These are phyloP conservation scores for Micractinium conductrix DNA, from an alignment of 139 green algal species.

Conservation along the genomic window DNA sequence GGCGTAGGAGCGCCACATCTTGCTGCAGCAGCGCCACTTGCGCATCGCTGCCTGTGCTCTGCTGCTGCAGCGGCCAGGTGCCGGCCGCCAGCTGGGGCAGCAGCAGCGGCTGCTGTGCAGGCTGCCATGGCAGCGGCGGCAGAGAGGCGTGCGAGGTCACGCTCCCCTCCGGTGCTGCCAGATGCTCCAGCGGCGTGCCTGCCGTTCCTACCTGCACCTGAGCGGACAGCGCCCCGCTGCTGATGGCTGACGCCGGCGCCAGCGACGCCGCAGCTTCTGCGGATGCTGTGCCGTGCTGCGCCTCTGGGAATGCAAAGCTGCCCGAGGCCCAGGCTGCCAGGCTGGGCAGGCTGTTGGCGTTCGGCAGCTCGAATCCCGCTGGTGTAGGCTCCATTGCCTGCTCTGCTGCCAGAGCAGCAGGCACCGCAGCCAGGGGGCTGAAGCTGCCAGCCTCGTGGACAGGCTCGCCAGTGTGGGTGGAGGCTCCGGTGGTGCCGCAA, in stretches of 20 bases:
- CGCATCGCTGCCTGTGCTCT: background rate
- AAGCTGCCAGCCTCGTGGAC: too few relatives aligned
- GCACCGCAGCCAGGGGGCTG: background rate
- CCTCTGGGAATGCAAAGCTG: background rate
- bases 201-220: too few relatives aligned
- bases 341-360: background rate
- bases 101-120: background rate
- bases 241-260: too few relatives aligned
- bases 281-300: background rate
- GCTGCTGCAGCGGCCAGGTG: background rate
- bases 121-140: too few relatives aligned
- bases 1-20: background rate
- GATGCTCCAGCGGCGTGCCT: too few relatives aligned
- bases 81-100: background rate
- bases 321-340: background rate
- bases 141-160: too few relatives aligned
- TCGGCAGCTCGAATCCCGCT: background rate
- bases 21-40: background rate
- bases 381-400: too few relatives aligned
- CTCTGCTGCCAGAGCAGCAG: background rate
- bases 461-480: too few relatives aligned
- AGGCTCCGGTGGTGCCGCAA: too few relatives aligned
- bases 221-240: too few relatives aligned
- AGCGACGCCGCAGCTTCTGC: background rate
- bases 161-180: too few relatives aligned